A percentile compares a stretch with the other conserved stretches of the same genome.
phyloP scores from a whole-genome alignment of 306 rosid genomes.

The Malus sieversii region DNA sequence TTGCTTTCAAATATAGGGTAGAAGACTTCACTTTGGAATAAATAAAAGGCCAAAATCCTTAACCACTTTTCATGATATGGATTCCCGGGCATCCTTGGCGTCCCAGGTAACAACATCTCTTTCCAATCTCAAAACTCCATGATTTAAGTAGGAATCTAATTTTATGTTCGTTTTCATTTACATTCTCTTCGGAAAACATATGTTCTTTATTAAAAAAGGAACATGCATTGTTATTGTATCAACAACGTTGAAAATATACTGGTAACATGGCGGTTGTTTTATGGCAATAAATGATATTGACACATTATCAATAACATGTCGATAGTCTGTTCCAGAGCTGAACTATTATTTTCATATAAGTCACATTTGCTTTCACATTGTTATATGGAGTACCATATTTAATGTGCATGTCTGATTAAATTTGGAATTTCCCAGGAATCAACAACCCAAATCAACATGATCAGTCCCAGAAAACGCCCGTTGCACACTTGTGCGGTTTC shows the following conservation, averaged over 20 bases:
- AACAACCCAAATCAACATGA: conserved; percentile 18
- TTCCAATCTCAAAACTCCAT: no score
- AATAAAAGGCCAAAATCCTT: background rate
- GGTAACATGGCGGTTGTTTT: no score
- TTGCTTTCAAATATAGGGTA: background rate
- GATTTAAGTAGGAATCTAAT: no score
- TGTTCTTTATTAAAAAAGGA: no score
- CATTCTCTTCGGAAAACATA: background rate
- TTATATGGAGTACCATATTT: background rate
- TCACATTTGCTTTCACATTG: background rate
- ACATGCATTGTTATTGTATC: no score
- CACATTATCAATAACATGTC: background rate
- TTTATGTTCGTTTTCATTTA: background rate
- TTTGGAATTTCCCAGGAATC: conserved; percentile 27
- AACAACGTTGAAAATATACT: background rate
- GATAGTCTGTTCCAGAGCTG: background rate
- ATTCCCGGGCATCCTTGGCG: conserved; percentile 10
- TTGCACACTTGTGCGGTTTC: conserved; percentile 56
- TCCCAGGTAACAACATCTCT: conserved; percentile 4
- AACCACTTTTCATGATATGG: conserved; percentile 1
- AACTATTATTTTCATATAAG: background rate
- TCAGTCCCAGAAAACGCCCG: conserved; percentile 45
- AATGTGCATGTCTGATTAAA: background rate
- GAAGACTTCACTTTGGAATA: background rate
- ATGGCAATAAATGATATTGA: no score